These are phyloP conservation scores for Setomelanomma holmii DNA, from an alignment of 2,329 filamentous ascomycete genomes.

Conservation along the genomic window DNA sequence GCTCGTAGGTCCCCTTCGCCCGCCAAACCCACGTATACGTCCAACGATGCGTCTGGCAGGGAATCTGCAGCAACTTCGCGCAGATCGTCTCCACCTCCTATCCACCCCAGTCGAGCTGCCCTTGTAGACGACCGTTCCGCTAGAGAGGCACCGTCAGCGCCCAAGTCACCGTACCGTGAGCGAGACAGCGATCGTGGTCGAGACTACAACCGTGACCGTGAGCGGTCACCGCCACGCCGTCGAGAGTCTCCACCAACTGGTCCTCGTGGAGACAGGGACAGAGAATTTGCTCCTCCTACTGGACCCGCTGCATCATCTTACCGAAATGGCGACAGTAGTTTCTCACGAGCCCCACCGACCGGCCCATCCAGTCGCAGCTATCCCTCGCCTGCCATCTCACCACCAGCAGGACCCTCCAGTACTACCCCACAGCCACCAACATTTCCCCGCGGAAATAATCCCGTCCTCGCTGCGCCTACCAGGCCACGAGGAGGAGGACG, in stretches of 20 bases:
- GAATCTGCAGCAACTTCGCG: constrained; percentile 66
- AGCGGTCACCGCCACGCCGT: constrained; percentile 46
- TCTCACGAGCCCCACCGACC: constrained; percentile 47
- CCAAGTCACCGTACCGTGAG: constrained; percentile 44
- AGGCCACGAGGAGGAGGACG: constrained; percentile 50
- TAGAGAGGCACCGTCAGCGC: constrained; percentile 42
- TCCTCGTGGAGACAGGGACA: constrained; percentile 44
- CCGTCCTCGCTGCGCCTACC: constrained; percentile 50
- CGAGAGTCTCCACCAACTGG: constrained; percentile 48
- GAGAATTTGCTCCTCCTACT: constrained; percentile 47
- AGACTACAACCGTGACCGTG: constrained; percentile 35
- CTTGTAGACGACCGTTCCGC: constrained; percentile 38
- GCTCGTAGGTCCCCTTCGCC: constrained; percentile 62
- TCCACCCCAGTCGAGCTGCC: constrained; percentile 62
- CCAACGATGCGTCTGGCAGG: constrained; percentile 59
- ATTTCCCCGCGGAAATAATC: constrained; percentile 44
- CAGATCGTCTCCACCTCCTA: constrained; percentile 65
- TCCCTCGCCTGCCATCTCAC: constrained; percentile 48
- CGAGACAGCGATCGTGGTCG: constrained; percentile 40
- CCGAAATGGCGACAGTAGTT: constrained; percentile 46
- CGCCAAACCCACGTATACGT: constrained; percentile 44
- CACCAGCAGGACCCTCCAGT: constrained; percentile 47
- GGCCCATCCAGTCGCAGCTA: constrained; percentile 48
- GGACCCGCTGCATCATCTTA: constrained; percentile 45
- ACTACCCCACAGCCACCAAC: constrained; percentile 42